Evolutionary conservation across 1,139 yeast species (phyloP).

Genomic region (Sugiyamaella paludigena): DNA sequence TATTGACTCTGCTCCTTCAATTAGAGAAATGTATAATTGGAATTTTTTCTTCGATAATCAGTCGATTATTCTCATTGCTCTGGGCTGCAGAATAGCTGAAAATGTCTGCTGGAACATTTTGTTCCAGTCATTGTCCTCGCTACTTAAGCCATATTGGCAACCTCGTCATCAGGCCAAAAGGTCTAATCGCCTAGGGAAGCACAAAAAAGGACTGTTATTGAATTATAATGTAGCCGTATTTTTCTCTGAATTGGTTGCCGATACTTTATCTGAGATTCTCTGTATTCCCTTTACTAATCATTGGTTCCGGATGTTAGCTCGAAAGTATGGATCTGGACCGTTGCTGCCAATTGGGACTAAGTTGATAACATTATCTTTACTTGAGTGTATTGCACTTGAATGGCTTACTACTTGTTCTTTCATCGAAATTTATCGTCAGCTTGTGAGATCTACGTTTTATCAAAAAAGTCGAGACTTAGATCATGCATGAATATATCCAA

Average conservation of each 20-base stretch:
- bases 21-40: constrained; percentile 3
- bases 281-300: constrained; percentile 6
- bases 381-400: constrained; percentile 6
- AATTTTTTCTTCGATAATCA: background rate
- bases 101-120: no score
- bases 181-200: no score
- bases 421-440: background rate
- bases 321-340: constrained; percentile 1
- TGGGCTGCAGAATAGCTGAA: no score
- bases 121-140: no score
- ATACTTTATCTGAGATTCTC: constrained; percentile 5
- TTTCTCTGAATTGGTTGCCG: background rate
- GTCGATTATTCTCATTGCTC: no score
- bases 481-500: no score
- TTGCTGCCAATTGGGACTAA: background rate
- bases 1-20: background rate
- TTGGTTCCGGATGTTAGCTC: constrained; percentile 5
- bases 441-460: background rate
- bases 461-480: no score
- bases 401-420: constrained; percentile 11
- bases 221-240: no score
- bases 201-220: no score
- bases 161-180: no score
- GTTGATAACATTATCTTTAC: background rate
- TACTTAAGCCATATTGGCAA: no score